Evolutionary conservation across 768 basidiomycete genomes (phyloP), one percentile per base, ranked within the genome.

Genomic region (Galerina sulciceps): DNA sequence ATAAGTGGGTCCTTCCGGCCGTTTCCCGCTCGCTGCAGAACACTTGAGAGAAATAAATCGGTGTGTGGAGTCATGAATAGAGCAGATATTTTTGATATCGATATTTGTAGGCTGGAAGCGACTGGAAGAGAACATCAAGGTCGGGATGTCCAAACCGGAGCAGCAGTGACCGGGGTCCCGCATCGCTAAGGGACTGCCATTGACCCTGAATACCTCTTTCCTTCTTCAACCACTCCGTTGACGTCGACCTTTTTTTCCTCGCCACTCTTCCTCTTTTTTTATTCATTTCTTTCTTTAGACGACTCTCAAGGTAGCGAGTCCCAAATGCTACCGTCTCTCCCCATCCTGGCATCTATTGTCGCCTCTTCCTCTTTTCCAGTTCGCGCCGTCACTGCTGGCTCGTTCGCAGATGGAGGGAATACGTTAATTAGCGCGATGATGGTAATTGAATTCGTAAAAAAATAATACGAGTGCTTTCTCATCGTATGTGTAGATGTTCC

Each of bases 401-500:
- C 79, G 11, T 81, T 83, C 58, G 74, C 67, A 22, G 75, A 79
- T 67, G 81, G 72, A 53, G 83, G 82, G 9, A 69, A 76, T 59
- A 81, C 80, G 6, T 68, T 73, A 38, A 72, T 83, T 57, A 82
- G 81, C 65, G 81, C 79, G 10, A 81, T 83, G 81, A 83, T 83
- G 82, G 81, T 83, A 46, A 26, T 34, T 43, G 20, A n/a, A 47
- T 38, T 37, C 34, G 10, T 55, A 22, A 45, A 50, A 22, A 77
- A 70, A 8, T 34, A 10, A 46, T 54, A n/a, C 35, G 26, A 11
- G 17, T 38, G 35, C 8, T 43, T 49, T 53, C 15, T 45, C 23
- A 10, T 9, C 31, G 13, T 11, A 1, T 35, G 26, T 20, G 45
- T 64, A 90, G 90, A 85, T 90, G 84, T 93, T 94, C 70, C 75